phyloP scores from a whole-genome alignment of 176 grass and related monocot genomes.

The Cenchrus purpureus region DNA sequence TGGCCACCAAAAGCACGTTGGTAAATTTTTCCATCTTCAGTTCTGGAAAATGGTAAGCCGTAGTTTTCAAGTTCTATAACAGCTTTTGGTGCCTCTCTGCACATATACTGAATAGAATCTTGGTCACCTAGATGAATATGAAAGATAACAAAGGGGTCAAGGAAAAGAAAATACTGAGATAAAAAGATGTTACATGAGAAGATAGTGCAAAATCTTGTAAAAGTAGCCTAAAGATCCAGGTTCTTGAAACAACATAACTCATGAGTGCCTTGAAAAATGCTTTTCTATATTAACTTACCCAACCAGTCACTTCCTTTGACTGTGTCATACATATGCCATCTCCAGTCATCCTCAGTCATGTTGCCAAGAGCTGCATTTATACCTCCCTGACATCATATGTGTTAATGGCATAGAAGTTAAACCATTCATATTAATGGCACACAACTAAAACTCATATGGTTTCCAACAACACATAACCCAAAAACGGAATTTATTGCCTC shows the following conservation, averaged over 20 bases:
- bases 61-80: conserved; percentile 99
- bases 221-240: background rate
- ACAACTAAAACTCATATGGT: background rate
- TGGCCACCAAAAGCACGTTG: conserved; percentile 98
- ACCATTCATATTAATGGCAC: background rate
- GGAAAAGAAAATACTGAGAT: background rate
- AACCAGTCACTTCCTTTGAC: conserved; percentile 2
- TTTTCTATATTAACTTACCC: background rate
- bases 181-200: background rate
- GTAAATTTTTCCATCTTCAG: conserved; percentile 99
- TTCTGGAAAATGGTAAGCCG: conserved; percentile 95
- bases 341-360: conserved; percentile 3
- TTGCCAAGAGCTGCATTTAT: conserved; percentile 8
- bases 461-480: background rate
- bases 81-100: conserved; percentile 99
- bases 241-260: background rate
- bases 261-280: conserved; percentile 4
- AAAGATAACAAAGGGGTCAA: background rate
- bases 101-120: conserved; percentile 99
- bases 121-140: conserved; percentile 73
- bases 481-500: background rate
- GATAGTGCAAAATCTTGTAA: background rate
- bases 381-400: background rate
- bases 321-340: conserved; percentile 5
- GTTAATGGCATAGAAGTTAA: background rate